A percentile compares a stretch with the other conserved stretches of the same genome.
Evolutionary conservation across 2,329 filamentous ascomycete species (phyloP).

Genomic region (Colletotrichum sp.): DNA sequence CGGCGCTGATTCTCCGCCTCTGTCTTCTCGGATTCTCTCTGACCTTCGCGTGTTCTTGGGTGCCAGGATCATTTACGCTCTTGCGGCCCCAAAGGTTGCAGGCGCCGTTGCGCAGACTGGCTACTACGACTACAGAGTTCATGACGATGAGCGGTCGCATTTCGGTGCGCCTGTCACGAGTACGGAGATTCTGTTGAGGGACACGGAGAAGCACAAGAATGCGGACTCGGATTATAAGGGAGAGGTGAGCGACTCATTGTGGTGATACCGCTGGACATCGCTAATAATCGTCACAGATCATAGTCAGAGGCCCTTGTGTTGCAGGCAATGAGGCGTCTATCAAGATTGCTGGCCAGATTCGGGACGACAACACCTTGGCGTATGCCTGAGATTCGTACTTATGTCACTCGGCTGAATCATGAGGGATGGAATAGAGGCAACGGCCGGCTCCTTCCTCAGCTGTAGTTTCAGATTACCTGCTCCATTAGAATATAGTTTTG

Average conservation of each 20-base stretch:
- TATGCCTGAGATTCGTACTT: conserved; percentile 40
- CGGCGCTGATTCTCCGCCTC: conserved; percentile 63
- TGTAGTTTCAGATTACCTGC: not conserved
- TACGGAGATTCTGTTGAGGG: conserved; percentile 77
- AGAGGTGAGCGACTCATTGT: conserved; percentile 56
- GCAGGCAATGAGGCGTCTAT: conserved; percentile 69
- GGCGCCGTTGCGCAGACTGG: conserved; percentile 89
- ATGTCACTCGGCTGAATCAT: not conserved
- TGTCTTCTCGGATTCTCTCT: conserved; percentile 74
- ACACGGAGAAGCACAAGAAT: conserved; percentile 64
- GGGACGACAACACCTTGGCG: conserved; percentile 76
- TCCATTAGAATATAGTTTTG: not conserved
- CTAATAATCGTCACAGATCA: conserved; percentile 54
- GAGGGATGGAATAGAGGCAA: not conserved
- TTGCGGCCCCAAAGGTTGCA: conserved; percentile 83
- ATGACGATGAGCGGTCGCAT: conserved; percentile 56
- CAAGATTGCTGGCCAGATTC: conserved; percentile 68
- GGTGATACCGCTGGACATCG: not conserved
- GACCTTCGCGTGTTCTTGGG: conserved; percentile 84
- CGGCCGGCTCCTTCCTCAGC: not conserved
- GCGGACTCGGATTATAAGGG: conserved; percentile 67
- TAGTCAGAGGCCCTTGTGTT: conserved; percentile 76
- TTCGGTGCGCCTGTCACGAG: conserved; percentile 84
- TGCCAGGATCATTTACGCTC: conserved; percentile 82
- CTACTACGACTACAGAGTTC: conserved; percentile 82